Evolutionary conservation across 306 rosid species (phyloP).

Genomic region (Trichosanthes truncata): DNA sequence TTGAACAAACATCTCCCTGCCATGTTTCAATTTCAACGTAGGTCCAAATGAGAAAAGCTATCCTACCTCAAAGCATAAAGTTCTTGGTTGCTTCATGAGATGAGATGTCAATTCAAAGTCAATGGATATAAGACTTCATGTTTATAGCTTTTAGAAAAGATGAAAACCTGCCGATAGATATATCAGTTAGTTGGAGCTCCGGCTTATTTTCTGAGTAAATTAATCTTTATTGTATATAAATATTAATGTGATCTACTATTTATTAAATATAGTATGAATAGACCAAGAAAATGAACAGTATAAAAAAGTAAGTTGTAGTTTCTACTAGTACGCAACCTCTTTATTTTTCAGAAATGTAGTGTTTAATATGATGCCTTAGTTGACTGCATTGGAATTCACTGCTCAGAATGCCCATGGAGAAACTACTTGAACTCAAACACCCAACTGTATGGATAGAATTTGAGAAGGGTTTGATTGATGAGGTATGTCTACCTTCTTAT

Average conservation of each 20-base stretch:
- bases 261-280: background rate
- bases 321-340: background rate
- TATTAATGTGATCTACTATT: background rate
- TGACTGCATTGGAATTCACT: slow-evolving; percentile 15
- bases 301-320: background rate
- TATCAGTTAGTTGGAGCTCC: background rate
- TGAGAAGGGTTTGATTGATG: slow-evolving; percentile 82
- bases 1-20: background rate
- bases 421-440: slow-evolving; percentile 70
- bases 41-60: background rate
- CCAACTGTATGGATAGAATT: slow-evolving; percentile 83
- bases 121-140: background rate
- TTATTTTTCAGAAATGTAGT: background rate
- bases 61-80: background rate
- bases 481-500: slow-evolving; percentile 41
- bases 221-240: background rate
- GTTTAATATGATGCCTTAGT: background rate
- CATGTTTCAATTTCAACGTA: background rate
- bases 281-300: background rate
- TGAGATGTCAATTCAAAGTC: background rate
- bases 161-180: background rate
- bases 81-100: background rate
- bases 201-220: background rate
- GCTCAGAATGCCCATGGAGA: slow-evolving; percentile 63
- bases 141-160: background rate